A percentile compares a stretch with the other conserved stretches of the same genome.
These are phyloP conservation scores for Aureobasidium mangrovei DNA, from an alignment of 2,329 filamentous ascomycete species.

Conservation along the genomic window DNA sequence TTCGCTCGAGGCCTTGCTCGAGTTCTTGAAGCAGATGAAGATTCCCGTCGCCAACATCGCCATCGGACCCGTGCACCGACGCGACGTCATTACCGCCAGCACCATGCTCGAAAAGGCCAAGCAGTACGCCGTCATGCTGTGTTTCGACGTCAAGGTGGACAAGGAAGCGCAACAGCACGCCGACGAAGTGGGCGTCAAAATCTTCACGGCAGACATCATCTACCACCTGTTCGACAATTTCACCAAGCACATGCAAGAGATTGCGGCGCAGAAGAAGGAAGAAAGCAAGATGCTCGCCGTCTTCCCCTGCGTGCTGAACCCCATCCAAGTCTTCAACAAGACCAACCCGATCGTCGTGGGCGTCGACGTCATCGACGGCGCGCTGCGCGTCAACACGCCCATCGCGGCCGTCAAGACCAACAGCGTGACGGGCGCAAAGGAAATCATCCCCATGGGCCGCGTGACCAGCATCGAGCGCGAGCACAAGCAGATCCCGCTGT, in stretches of 20 bases:
- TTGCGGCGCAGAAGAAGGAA: conserved; percentile 88
- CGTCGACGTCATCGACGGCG: conserved; percentile 90
- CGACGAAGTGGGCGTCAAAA: conserved; percentile 89
- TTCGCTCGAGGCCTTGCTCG: conserved; percentile 88
- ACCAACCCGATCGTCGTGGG: conserved; percentile 89
- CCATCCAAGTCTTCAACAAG: conserved; percentile 97
- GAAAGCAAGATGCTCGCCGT: conserved; percentile 92
- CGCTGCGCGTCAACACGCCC: conserved; percentile 77
- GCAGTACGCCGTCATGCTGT: conserved; percentile 97
- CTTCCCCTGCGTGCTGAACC: conserved; percentile 85
- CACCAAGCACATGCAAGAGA: conserved; percentile 83
- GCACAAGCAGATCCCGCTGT: conserved; percentile 85
- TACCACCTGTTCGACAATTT: conserved; percentile 98
- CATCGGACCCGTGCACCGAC: conserved; percentile 95
- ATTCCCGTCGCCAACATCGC: conserved; percentile 96
- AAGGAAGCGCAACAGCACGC: conserved; percentile 89
- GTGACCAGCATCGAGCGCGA: conserved; percentile 97
- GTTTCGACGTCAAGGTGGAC: conserved; percentile 98
- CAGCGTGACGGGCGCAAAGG: conserved; percentile 67
- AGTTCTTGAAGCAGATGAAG: conserved; percentile 93
- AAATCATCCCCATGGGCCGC: conserved; percentile 77
- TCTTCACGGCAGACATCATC: conserved; percentile 98
- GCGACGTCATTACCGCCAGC: conserved; percentile 87
- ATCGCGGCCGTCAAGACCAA: conserved; percentile 81
- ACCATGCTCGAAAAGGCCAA: conserved; percentile 94